Evolutionary conservation across 139 green algal genomes (phyloP).

Genomic region (Bryopsis sp.): DNA sequence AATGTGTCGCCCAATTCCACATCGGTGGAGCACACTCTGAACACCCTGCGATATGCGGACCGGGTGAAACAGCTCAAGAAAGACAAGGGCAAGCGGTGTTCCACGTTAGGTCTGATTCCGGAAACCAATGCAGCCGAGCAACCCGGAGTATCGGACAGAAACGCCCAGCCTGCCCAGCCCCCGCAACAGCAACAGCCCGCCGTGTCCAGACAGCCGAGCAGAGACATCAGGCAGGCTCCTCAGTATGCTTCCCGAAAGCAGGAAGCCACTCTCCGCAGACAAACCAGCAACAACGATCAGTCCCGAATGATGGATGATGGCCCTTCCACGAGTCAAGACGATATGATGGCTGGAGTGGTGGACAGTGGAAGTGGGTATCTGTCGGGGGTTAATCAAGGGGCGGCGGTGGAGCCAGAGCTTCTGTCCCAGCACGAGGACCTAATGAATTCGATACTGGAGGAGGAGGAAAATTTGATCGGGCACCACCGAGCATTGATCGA

Average conservation of each 20-base stretch:
- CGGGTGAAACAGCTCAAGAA: conserved; percentile 86
- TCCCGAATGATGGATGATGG: no score
- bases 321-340: no score
- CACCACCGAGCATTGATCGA: conserved; percentile 81
- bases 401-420: conserved; percentile 22
- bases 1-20: conserved; percentile 81
- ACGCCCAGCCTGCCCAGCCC: not conserved
- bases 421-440: conserved; percentile 38
- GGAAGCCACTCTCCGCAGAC: no score
- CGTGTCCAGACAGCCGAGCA: no score
- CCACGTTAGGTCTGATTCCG: no score
- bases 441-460: conserved; percentile 72
- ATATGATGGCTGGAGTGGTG: no score
- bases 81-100: conserved; percentile 45
- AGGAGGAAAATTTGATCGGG: conserved; percentile 82
- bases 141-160: not conserved
- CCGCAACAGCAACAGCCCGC: not conserved
- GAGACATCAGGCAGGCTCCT: no score
- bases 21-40: conserved; percentile 95
- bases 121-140: no score
- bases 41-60: conserved; percentile 96
- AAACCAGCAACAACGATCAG: no score
- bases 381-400: no score
- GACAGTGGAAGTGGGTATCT: no score
- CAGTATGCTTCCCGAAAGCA: no score